Conservation (phyloP, 768 basidiomycete genomes). For the Termitomyces sp. region DNA sequence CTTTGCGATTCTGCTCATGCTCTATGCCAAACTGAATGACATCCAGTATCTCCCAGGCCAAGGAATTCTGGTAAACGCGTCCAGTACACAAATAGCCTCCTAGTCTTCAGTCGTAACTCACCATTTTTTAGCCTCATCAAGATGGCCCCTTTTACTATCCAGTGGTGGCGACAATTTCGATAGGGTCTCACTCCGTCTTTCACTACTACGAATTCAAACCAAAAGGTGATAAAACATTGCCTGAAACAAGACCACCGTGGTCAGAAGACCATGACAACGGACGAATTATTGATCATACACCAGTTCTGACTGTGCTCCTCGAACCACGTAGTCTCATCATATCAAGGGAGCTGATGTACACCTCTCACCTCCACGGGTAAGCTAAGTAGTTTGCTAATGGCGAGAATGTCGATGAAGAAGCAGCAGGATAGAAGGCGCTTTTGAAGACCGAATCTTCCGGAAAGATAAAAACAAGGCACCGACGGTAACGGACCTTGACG, state of each 20-base stretch:
- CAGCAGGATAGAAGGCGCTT: conserved; percentile 51
- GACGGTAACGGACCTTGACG: conserved; percentile 21
- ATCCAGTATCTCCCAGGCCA: conserved; percentile 78
- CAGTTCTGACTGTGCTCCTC: conserved; percentile 68
- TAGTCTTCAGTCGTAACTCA: neutral
- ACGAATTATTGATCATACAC: conserved; percentile 54
- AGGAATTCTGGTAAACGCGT: conserved; percentile 74
- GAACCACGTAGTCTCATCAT: conserved; percentile 86
- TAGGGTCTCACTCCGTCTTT: conserved; percentile 80
- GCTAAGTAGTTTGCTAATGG: conserved; percentile 7
- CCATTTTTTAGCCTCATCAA: conserved; percentile 68
- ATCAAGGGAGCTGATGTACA: conserved; percentile 65
- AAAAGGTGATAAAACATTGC: conserved; percentile 12
- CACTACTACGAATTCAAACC: conserved; percentile 69
- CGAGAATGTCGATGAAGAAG: conserved; percentile 8
- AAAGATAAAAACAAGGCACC: conserved; percentile 18
- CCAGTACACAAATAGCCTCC: neutral
- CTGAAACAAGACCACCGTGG: conserved; percentile 11
- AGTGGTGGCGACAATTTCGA: conserved; percentile 84
- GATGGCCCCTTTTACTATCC: conserved; percentile 89
- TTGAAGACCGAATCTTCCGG: conserved; percentile 41
- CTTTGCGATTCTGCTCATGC: neutral
- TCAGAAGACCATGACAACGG: conserved; percentile 26
- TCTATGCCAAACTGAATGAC: conserved; percentile 1
- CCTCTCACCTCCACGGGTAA: conserved; percentile 69